Percentiles rank a stretch among this genome's conserved stretches.
These are phyloP conservation scores for Neurospora crassa DNA, from an alignment of 2,329 filamentous ascomycete species.

Conservation along the genomic window DNA sequence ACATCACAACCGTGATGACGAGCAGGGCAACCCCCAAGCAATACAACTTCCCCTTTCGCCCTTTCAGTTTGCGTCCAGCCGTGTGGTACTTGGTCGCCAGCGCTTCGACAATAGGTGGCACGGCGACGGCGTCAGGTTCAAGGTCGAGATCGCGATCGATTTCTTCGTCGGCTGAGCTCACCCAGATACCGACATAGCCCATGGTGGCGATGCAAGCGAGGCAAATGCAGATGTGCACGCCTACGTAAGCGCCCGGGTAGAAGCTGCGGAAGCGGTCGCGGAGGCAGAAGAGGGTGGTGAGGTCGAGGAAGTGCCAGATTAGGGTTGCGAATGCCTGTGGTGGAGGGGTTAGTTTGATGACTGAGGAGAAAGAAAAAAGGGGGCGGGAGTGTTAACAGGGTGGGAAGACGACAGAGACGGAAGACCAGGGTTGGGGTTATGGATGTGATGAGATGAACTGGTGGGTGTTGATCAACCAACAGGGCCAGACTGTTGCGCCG, in stretches of 20 bases:
- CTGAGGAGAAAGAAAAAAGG: too few relatives aligned
- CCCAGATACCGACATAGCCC: conserved; percentile 13
- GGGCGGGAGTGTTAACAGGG: too few relatives aligned
- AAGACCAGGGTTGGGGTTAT: not conserved
- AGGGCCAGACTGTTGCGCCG: not conserved
- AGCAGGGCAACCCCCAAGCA: not conserved
- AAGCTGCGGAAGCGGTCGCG: conserved; percentile 4
- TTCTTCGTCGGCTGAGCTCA: conserved; percentile 7
- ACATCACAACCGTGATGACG: not conserved
- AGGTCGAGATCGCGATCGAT: not conserved
- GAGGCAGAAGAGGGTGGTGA: conserved; percentile 5
- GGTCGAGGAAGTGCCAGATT: conserved; percentile 8
- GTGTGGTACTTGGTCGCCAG: not conserved
- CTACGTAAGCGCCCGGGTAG: conserved; percentile 11
- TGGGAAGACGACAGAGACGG: not conserved
- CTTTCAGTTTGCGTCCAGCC: not conserved
- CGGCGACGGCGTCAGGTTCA: not conserved
- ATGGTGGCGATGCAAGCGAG: conserved; percentile 11
- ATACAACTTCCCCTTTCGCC: not conserved
- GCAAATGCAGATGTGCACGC: conserved; percentile 11
- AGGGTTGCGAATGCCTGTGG: not conserved
- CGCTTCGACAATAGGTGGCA: not conserved
- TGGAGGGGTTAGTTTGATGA: not conserved
- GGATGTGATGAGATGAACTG: not conserved
- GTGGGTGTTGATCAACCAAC: not conserved